These are phyloP conservation scores for Alternaria longipes DNA, from an alignment of 2,329 filamentous ascomycete genomes.

Conservation along the genomic window DNA sequence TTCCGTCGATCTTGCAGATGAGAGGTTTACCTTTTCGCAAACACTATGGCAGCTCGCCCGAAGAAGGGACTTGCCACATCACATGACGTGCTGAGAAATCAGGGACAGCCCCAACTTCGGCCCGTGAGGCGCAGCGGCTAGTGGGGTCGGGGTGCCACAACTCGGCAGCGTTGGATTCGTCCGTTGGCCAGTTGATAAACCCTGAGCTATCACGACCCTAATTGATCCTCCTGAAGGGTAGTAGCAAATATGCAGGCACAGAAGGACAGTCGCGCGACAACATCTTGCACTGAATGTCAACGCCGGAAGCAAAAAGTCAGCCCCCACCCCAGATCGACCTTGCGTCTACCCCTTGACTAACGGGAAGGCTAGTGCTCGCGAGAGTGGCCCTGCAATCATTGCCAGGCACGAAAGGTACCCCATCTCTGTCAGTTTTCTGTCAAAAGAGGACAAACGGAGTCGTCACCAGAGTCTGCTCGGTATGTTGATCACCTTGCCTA, in stretches of 20 bases:
- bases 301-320: constrained; percentile 62
- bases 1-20: not conserved
- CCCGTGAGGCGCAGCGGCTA: constrained; percentile 15
- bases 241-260: constrained; percentile 29
- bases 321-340: constrained; percentile 11
- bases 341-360: constrained; percentile 26
- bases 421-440: constrained; percentile 59
- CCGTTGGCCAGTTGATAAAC: constrained; percentile 7
- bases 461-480: constrained; percentile 28
- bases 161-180: constrained; percentile 10
- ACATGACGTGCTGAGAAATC: constrained; percentile 14
- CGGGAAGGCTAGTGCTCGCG: constrained; percentile 55
- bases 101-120: constrained; percentile 3
- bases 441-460: constrained; percentile 43
- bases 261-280: constrained; percentile 37
- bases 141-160: constrained; percentile 16
- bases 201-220: not conserved
- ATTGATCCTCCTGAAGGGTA: not conserved
- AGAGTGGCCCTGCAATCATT: constrained; percentile 63
- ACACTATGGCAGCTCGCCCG: not conserved
- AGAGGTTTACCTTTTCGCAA: not conserved
- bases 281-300: constrained; percentile 60
- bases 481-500: constrained; percentile 20
- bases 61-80: constrained; percentile 4
- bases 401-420: constrained; percentile 58